A percentile compares a stretch with the other conserved stretches of the same genome.
Conservation (phyloP, 179 eudicot genomes). For the Drosera spatulata region DNA sequence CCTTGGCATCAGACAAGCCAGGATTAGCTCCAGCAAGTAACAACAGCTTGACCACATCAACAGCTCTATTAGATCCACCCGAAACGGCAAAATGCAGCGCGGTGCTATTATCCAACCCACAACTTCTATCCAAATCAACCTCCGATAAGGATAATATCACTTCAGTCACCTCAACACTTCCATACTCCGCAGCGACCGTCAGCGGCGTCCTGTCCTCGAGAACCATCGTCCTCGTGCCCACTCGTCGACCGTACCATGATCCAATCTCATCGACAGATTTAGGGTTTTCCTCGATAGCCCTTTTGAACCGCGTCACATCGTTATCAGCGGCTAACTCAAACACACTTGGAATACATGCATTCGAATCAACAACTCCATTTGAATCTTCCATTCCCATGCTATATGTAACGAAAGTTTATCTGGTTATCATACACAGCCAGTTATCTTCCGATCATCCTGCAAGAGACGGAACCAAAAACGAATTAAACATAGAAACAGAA, state of each 20-base stretch:
- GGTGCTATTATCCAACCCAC: slow-evolving; percentile 35
- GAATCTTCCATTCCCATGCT: slow-evolving; percentile 16
- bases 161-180: slow-evolving; percentile 39
- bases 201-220: slow-evolving; percentile 46
- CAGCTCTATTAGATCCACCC: slow-evolving; percentile 27
- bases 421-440: neutral
- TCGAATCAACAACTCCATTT: slow-evolving; percentile 13
- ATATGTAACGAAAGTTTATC: neutral
- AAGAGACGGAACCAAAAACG: slow-evolving; percentile 5
- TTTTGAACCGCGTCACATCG: slow-evolving; percentile 33
- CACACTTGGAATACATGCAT: slow-evolving; percentile 20
- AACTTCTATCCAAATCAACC: slow-evolving; percentile 33
- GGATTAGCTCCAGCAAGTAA: slow-evolving; percentile 31
- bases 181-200: slow-evolving; percentile 45
- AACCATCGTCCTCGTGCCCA: slow-evolving; percentile 31
- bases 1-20: slow-evolving; percentile 25
- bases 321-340: slow-evolving; percentile 46
- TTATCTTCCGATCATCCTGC: neutral
- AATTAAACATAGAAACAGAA: neutral
- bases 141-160: slow-evolving; percentile 22
- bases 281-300: slow-evolving; percentile 12
- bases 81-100: slow-evolving; percentile 51
- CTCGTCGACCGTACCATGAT: slow-evolving; percentile 40
- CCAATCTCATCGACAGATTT: slow-evolving; percentile 25
- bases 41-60: slow-evolving; percentile 33